A percentile compares a stretch with the other conserved stretches of the same genome.
Conservation (phyloP, 2,329 filamentous ascomycete species). For the Microcyclosporella mali region DNA sequence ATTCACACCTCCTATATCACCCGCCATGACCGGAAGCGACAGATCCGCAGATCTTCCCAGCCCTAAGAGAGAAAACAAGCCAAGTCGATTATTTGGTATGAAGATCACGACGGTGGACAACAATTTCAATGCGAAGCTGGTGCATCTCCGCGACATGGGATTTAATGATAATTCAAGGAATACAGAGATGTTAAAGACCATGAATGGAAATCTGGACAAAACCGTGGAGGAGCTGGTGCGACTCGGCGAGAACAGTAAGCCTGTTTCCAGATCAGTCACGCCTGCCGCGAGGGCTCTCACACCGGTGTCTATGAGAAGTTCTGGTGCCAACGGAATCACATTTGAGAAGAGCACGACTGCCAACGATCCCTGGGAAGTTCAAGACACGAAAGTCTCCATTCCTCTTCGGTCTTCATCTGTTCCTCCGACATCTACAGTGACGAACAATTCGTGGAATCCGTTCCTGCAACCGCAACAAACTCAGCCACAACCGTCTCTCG, state of each 20-base stretch:
- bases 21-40: conserved; percentile 26
- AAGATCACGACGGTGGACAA: conserved; percentile 51
- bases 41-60: conserved; percentile 18
- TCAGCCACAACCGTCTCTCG: conserved; percentile 25
- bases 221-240: conserved; percentile 79
- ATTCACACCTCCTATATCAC: conserved; percentile 33
- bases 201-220: conserved; percentile 78
- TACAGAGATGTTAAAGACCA: conserved; percentile 69
- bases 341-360: conserved; percentile 33
- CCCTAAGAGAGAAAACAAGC: conserved; percentile 49
- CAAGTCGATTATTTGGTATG: conserved; percentile 35
- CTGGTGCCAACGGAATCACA: conserved; percentile 38
- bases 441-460: conserved; percentile 57
- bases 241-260: conserved; percentile 63
- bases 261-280: conserved; percentile 27
- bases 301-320: conserved; percentile 44
- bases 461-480: conserved; percentile 48
- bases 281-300: conserved; percentile 29
- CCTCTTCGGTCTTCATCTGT: conserved; percentile 31
- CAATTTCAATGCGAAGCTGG: conserved; percentile 69
- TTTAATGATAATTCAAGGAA: conserved; percentile 81
- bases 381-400: conserved; percentile 27
- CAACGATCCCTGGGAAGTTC: conserved; percentile 43
- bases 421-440: conserved; percentile 22
- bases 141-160: conserved; percentile 79